phyloP scores from a whole-genome alignment of 768 basidiomycete genomes.

The Crassisporium funariophilum region DNA sequence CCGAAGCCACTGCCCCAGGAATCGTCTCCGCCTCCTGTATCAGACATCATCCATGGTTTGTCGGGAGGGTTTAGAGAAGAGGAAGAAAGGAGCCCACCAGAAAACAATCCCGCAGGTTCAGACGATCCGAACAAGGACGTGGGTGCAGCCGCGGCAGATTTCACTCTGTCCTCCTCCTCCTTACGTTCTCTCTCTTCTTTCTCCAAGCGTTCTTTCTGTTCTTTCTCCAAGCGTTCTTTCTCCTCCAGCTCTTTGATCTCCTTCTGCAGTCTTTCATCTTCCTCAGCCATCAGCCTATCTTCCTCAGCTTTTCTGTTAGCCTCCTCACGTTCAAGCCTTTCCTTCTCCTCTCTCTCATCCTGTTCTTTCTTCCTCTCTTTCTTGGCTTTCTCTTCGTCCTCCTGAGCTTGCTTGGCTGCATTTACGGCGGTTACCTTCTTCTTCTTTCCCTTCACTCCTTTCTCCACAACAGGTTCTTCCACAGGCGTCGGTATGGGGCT shows the following conservation, averaged over 20 bases:
- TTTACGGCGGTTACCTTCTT: constrained; percentile 22
- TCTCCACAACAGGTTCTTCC: constrained; percentile 15
- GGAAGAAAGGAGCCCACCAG: constrained; percentile 25
- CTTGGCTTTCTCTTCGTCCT: constrained; percentile 14
- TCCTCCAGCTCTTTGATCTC: constrained; percentile 7
- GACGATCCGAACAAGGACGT: constrained; percentile 15
- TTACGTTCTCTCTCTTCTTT: constrained; percentile 17
- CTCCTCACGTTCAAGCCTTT: constrained; percentile 14
- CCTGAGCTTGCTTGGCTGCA: constrained; percentile 10
- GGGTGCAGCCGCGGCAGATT: constrained; percentile 9
- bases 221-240: constrained; percentile 10
- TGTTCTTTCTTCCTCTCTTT: constrained; percentile 9
- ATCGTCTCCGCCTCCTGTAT: constrained; percentile 26
- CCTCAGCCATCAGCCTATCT: constrained; percentile 3
- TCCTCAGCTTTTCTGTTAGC: constrained; percentile 10
- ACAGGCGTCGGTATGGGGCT: constrained; percentile 12
- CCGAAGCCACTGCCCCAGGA: constrained; percentile 18
- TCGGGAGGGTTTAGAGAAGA: constrained; percentile 24
- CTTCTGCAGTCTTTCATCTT: constrained; percentile 12
- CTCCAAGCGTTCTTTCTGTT: constrained; percentile 10
- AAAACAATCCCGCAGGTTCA: constrained; percentile 15
- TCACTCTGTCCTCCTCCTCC: constrained; percentile 20
- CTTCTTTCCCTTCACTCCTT: constrained; percentile 27
- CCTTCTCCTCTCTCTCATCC: constrained; percentile 14
- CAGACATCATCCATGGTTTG: constrained; percentile 24